These are phyloP conservation scores for Gastrolobium bilobum DNA, from an alignment of 306 rosid genomes.

Conservation along the genomic window DNA sequence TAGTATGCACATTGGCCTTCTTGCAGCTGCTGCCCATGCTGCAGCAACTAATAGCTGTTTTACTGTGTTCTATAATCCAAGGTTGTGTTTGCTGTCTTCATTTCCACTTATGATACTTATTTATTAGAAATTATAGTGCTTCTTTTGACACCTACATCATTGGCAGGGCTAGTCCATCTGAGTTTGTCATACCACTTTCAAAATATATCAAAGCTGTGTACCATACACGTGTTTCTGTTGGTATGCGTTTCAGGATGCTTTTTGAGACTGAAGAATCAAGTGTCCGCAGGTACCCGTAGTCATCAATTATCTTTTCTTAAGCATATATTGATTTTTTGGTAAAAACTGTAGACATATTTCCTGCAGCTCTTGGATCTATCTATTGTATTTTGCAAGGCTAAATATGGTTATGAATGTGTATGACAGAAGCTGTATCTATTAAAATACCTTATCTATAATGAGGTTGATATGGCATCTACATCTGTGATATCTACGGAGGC, in stretches of 20 bases:
- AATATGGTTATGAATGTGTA: conserved; percentile 12
- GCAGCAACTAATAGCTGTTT: conserved; percentile 90
- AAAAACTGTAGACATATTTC: background rate
- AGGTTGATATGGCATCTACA: conserved; percentile 30
- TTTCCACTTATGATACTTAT: conserved; percentile 7
- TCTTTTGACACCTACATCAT: conserved; percentile 44
- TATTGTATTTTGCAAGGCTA: background rate
- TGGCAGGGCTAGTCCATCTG: conserved; percentile 93
- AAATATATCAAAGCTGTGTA: conserved; percentile 89
- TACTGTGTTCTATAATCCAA: conserved; percentile 89
- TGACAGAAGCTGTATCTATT: conserved; percentile 6
- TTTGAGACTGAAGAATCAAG: conserved; percentile 94
- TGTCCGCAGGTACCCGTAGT: conserved; percentile 74
- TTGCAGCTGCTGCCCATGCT: conserved; percentile 97
- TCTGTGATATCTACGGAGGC: conserved; percentile 17
- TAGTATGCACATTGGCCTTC: conserved; percentile 95
- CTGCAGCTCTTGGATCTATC: conserved; percentile 1
- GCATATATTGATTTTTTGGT: background rate
- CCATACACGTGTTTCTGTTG: conserved; percentile 91
- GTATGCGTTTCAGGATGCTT: conserved; percentile 95
- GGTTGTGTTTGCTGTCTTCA: conserved; percentile 57
- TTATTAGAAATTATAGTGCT: conserved; percentile 30
- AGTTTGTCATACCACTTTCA: conserved; percentile 83
- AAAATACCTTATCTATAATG: conserved; percentile 11
- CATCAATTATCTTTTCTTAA: background rate